A percentile compares a stretch with the other conserved stretches of the same genome.
phyloP scores from a whole-genome alignment of 345 rosid species.

The Nephelium lappaceum region DNA sequence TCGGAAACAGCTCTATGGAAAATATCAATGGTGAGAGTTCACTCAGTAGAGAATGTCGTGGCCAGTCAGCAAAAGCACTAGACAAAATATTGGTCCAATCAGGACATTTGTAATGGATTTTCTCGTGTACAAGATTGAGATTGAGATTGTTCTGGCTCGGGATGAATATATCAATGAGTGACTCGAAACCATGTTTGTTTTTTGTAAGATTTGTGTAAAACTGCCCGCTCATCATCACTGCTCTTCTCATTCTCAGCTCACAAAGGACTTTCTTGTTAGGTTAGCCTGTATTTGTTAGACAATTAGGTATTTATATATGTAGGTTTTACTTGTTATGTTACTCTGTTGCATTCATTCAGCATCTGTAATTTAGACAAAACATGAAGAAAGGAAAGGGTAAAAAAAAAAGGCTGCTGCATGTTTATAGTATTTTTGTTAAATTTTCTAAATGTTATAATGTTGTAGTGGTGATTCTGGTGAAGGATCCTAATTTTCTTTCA shows the following conservation, averaged over 20 bases:
- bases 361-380: conserved; percentile 41
- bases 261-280: conserved; percentile 36
- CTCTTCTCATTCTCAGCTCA: conserved; percentile 11
- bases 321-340: conserved; percentile 28
- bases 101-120: conserved; percentile 33
- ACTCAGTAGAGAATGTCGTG: conserved; percentile 17
- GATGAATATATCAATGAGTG: conserved; percentile 30
- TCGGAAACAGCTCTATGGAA: conserved; percentile 11
- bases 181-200: conserved; percentile 30
- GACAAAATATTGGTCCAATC: conserved; percentile 29
- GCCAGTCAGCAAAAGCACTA: conserved; percentile 25
- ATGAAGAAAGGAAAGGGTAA: neutral
- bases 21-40: conserved; percentile 17
- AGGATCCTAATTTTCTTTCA: neutral
- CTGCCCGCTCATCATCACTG: conserved; percentile 15
- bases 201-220: conserved; percentile 35
- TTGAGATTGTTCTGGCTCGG: conserved; percentile 32
- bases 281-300: conserved; percentile 32
- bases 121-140: conserved; percentile 13
- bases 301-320: conserved; percentile 29
- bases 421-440: conserved; percentile 28
- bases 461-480: neutral
- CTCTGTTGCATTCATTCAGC: conserved; percentile 27
- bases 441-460: neutral
- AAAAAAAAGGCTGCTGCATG: conserved; percentile 25